Base-by-base conservation (phyloP, 2,329 filamentous ascomycete genomes). In the Coleophoma eucalyptorum region DNA sequence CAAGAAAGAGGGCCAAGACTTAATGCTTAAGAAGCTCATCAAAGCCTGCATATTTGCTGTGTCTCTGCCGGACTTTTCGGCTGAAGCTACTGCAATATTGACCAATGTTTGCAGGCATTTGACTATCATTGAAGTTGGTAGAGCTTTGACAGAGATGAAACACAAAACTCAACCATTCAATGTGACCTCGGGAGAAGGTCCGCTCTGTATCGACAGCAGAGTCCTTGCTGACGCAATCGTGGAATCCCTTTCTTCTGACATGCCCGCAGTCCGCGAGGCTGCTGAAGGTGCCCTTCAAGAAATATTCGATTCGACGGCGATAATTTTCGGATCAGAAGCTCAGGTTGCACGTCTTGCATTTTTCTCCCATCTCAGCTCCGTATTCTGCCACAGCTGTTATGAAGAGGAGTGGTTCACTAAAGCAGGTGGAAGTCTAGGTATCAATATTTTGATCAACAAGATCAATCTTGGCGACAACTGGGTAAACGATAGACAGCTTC, bases 341-440 rank as follows among this genome's bases (percentile, higher is more conserved):
- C 80, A 87, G 48, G 84, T 92, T 32, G 83, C 89, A 33, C 84
- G 84, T 50, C 77, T 99, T 8, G 83, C 87, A 0, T 90, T 99
- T 69, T 99, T 99, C 71, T 80, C 79, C 52, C 86, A 93, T 62
- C 76, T 99, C 5, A 86, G 87, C 37, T 87, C 84, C 53, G 86
- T 85, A 0, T 96, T 97, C 66, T 94, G 90, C 60, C 94, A 99
- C 66, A 91, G 90, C 57, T 99, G 94, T 67, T 92, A 97, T 62
- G 91, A 94, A 62, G 93, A 99, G 67, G 94, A 99, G 62, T 99
- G 95, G 94, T 99, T 96, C 65, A 92, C 92, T 48, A 99, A 99
- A 70, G 89, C 91, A 35, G 94, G 93, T 45, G 94, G 94, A 37
- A 92, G 89, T 49, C 73, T 93, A 18, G 95, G 95, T 50, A 97